phyloP scores from a whole-genome alignment of 768 basidiomycete genomes.

The Tricholoma furcatifolium region DNA sequence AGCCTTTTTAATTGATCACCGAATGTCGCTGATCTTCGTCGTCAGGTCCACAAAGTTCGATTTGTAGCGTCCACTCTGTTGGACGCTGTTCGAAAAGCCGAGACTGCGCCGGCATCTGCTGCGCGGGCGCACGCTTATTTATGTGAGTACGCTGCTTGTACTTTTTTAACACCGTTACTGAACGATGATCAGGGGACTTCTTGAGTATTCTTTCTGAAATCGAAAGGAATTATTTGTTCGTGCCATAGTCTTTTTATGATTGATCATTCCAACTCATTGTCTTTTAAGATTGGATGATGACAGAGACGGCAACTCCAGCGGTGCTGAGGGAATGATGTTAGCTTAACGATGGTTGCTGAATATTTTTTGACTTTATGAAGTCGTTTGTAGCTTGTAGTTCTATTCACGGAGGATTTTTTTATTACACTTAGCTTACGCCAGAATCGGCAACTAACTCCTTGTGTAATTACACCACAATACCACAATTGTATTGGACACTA shows the following conservation, averaged over 20 bases:
- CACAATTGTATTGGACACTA: conserved; percentile 10
- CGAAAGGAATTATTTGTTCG: conserved; percentile 84
- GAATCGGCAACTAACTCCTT: not conserved
- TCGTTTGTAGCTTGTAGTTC: conserved; percentile 14
- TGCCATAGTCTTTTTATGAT: conserved; percentile 16
- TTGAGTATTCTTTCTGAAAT: conserved; percentile 89
- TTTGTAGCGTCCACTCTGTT: conserved; percentile 90
- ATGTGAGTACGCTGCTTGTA: conserved; percentile 46
- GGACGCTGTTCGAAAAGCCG: conserved; percentile 80
- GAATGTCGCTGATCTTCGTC: conserved; percentile 18
- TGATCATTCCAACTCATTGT: conserved; percentile 11
- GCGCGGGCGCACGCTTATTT: conserved; percentile 86
- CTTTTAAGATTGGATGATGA: conserved; percentile 63
- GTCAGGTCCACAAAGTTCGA: conserved; percentile 85
- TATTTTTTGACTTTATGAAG: not conserved
- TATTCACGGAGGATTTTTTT: conserved; percentile 13
- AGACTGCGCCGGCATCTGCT: conserved; percentile 76
- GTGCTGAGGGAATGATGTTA: conserved; percentile 45
- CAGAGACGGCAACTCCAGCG: conserved; percentile 59
- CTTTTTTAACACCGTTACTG: conserved; percentile 3
- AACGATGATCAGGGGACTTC: conserved; percentile 72
- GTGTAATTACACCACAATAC: too few species aligned
- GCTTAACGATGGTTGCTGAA: conserved; percentile 4
- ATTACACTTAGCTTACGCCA: conserved; percentile 14
- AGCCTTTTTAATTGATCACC: not conserved